Percentiles rank a stretch among this genome's conserved stretches.
phyloP scores from a whole-genome alignment of 371 early-diverging fungal genomes.

The Actinomortierella wolfii region DNA sequence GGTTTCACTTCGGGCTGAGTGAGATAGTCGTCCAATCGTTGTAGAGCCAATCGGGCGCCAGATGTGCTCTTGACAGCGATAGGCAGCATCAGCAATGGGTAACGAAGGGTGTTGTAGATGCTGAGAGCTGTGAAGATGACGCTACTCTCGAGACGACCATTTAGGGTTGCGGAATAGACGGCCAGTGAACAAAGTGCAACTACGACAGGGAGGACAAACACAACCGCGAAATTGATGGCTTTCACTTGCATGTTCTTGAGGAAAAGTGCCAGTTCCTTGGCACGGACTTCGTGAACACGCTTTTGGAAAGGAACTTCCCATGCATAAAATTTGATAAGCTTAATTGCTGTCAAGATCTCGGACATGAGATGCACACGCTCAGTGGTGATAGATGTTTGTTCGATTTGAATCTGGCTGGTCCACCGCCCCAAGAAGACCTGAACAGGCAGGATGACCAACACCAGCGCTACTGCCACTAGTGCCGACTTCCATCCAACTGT shows the following conservation, averaged over 20 bases:
- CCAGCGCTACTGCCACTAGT: conserved; percentile 53
- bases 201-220: conserved; percentile 28
- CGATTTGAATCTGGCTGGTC: conserved; percentile 27
- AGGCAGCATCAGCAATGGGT: conserved; percentile 70
- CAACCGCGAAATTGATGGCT: conserved; percentile 22
- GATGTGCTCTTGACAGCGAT: conserved; percentile 57
- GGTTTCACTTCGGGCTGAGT: conserved; percentile 56
- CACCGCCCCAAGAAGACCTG: conserved; percentile 30
- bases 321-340: conserved; percentile 69
- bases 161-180: conserved; percentile 13
- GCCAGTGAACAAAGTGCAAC: conserved; percentile 11
- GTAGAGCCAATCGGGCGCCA: conserved; percentile 53
- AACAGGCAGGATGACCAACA: conserved; percentile 38
- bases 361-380: conserved; percentile 63
- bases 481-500: conserved; percentile 41
- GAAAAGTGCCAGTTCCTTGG: conserved; percentile 38
- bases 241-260: conserved; percentile 18
- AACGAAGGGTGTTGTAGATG: conserved; percentile 67
- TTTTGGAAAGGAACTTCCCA: conserved; percentile 54
- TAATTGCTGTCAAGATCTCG: conserved; percentile 69
- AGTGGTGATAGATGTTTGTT: conserved; percentile 49
- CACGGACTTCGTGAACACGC: conserved; percentile 33
- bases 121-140: conserved; percentile 63
- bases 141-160: conserved; percentile 41
- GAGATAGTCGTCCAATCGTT: conserved; percentile 61